Conservation (phyloP, 148 eudicot genomes). For the Salicornia ramosissima region DNA sequence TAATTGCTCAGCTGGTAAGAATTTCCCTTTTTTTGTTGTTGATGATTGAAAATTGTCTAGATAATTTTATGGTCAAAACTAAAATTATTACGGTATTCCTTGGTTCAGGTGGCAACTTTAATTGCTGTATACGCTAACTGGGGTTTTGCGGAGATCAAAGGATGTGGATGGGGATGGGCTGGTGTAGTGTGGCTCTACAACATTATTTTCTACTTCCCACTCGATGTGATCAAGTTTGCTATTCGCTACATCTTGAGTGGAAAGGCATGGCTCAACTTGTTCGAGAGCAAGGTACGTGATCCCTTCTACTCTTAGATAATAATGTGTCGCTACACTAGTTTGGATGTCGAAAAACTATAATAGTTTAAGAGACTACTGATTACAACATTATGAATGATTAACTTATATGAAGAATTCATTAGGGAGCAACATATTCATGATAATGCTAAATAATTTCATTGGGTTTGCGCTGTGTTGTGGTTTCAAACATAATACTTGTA, state of each 20-base stretch:
- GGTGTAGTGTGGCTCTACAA: slow-evolving; percentile 93
- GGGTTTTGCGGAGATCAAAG: slow-evolving; percentile 79
- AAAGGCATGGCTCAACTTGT: slow-evolving; percentile 84
- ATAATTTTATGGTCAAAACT: neutral
- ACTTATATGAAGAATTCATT: neutral
- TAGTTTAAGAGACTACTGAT: too few species aligned
- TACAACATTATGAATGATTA: too few species aligned
- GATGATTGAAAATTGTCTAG: neutral
- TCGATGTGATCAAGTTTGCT: slow-evolving; percentile 71
- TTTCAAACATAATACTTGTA: too few species aligned
- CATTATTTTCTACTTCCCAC: slow-evolving; percentile 72
- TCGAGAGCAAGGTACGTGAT: slow-evolving; percentile 72
- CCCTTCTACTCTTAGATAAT: neutral
- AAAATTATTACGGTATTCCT: slow-evolving; percentile 1
- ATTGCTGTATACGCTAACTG: slow-evolving; percentile 87
- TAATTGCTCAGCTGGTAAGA: slow-evolving; percentile 81
- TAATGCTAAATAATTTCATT: too few species aligned
- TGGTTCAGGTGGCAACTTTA: slow-evolving; percentile 71
- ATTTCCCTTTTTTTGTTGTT: neutral
- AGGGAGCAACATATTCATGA: neutral
- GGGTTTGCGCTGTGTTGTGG: too few species aligned
- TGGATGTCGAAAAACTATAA: too few species aligned
- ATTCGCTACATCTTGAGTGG: slow-evolving; percentile 87
- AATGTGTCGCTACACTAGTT: neutral
- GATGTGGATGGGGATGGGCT: slow-evolving; percentile 99